phyloP scores from a whole-genome alignment of 1,284 basidiomycete species.

The Ceratobasidium sp. region DNA sequence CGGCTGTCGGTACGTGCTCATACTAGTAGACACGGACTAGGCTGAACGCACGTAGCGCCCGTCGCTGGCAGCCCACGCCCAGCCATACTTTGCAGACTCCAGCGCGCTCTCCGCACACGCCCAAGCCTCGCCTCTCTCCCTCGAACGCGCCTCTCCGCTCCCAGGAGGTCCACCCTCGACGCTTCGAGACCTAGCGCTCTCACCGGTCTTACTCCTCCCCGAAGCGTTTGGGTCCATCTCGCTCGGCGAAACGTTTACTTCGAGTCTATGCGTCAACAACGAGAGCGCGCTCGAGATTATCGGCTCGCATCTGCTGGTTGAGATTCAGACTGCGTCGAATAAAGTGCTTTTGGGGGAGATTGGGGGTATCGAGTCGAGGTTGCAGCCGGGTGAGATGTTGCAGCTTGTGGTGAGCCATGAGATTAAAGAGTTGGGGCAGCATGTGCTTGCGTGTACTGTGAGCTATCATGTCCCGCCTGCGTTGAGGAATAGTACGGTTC shows the following conservation, averaged over 20 bases:
- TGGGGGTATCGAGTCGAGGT: constrained; percentile 65
- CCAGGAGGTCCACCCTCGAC: constrained; percentile 79
- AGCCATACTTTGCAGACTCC: constrained; percentile 86
- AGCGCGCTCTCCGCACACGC: constrained; percentile 83
- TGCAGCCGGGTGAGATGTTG: constrained; percentile 67
- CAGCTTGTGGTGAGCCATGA: constrained; percentile 80
- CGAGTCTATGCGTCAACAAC: constrained; percentile 83
- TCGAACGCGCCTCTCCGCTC: constrained; percentile 74
- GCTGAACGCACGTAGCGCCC: constrained; percentile 68
- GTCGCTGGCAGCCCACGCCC: constrained; percentile 79
- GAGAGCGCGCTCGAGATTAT: constrained; percentile 63
- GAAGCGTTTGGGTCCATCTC: constrained; percentile 84
- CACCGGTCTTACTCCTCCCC: constrained; percentile 80
- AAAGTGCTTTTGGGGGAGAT: constrained; percentile 75
- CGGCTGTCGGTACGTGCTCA: constrained; percentile 75
- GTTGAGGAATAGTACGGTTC: constrained; percentile 56
- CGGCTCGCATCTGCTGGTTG: constrained; percentile 68
- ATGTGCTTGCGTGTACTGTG: constrained; percentile 82
- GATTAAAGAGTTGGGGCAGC: constrained; percentile 87
- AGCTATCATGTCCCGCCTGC: constrained; percentile 72
- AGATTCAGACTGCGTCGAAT: constrained; percentile 81
- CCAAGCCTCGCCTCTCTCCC: constrained; percentile 79
- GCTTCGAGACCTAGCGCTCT: constrained; percentile 78
- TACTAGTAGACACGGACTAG: constrained; percentile 29
- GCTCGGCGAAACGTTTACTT: constrained; percentile 84